Conservation (phyloP, 108 stramenopile species). For the Skeletonema grethae region DNA sequence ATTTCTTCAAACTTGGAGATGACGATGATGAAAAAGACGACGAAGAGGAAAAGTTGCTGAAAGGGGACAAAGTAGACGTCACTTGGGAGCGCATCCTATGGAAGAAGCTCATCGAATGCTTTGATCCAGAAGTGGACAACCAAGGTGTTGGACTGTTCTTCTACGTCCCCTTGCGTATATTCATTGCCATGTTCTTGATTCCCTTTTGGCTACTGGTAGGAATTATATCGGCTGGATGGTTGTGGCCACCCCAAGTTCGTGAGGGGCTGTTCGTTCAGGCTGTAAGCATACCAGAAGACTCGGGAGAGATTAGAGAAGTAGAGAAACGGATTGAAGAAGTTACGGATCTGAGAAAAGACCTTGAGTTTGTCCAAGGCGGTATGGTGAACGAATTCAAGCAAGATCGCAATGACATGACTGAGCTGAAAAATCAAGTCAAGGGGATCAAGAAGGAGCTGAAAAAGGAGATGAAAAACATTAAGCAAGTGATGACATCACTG, state of each 20-base stretch:
- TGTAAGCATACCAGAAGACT: conserved; percentile 63
- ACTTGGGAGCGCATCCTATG: conserved; percentile 50
- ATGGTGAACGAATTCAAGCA: conserved; percentile 56
- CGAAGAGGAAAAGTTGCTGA: conserved; percentile 2
- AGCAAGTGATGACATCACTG: conserved; percentile 70
- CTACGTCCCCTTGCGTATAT: conserved; percentile 52
- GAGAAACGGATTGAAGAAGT: conserved; percentile 60
- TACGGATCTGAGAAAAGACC: conserved; percentile 51
- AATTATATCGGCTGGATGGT: conserved; percentile 63
- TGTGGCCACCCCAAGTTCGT: conserved; percentile 88
- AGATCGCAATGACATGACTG: conserved; percentile 71
- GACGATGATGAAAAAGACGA: conserved; percentile 27
- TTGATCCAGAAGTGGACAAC: conserved; percentile 68
- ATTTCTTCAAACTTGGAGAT: conserved; percentile 24
- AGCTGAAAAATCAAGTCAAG: conserved; percentile 64
- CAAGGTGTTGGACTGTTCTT: conserved; percentile 54
- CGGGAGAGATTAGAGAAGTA: conserved; percentile 50
- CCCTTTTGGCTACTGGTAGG: conserved; percentile 82
- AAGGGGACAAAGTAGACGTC: conserved; percentile 17
- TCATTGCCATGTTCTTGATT: conserved; percentile 64
- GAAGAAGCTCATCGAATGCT: conserved; percentile 64
- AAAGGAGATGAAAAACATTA: conserved; percentile 74
- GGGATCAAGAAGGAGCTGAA: conserved; percentile 69
- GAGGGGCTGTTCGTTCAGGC: conserved; percentile 80
- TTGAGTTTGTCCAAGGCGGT: conserved; percentile 58